A percentile compares a stretch with the other conserved stretches of the same genome.
These are phyloP conservation scores for Tylopilus vinaceipallidus DNA, from an alignment of 768 basidiomycete genomes.

Conservation along the genomic window DNA sequence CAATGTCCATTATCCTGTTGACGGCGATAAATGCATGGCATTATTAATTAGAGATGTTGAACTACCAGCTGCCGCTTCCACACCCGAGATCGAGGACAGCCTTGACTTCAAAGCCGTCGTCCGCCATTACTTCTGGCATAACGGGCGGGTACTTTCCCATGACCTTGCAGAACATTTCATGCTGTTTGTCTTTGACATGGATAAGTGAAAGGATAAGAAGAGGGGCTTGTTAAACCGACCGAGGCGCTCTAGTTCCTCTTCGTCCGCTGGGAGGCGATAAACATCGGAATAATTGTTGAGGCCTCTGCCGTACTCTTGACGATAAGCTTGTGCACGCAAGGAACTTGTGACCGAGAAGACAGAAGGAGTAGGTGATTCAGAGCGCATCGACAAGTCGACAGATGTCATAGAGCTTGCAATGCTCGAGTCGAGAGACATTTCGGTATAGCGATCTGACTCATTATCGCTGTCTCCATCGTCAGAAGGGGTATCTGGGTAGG, in stretches of 20 bases:
- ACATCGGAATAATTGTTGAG: conserved; percentile 80
- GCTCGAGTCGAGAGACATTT: conserved; percentile 41
- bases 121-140: conserved; percentile 56
- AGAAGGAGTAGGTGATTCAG: conserved; percentile 64
- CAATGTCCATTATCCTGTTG: conserved; percentile 71
- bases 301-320: conserved; percentile 64
- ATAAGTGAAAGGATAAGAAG: conserved; percentile 11
- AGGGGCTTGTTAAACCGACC: conserved; percentile 39
- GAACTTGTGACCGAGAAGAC: conserved; percentile 69
- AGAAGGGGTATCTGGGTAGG: conserved; percentile 15
- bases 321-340: conserved; percentile 54
- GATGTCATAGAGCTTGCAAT: conserved; percentile 54
- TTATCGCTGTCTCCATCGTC: conserved; percentile 47
- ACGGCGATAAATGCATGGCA: conserved; percentile 8
- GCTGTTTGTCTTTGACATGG: conserved; percentile 55
- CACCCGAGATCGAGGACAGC: conserved; percentile 74
- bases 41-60: background rate
- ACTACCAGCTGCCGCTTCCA: conserved; percentile 75
- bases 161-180: conserved; percentile 58
- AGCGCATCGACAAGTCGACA: conserved; percentile 57
- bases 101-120: conserved; percentile 59
- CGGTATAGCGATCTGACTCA: conserved; percentile 43
- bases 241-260: conserved; percentile 69
- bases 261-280: conserved; percentile 76
- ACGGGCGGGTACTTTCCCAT: conserved; percentile 68